These are phyloP conservation scores for Colletotrichum echinochloae DNA, from an alignment of 2,329 filamentous ascomycete species.

Conservation along the genomic window DNA sequence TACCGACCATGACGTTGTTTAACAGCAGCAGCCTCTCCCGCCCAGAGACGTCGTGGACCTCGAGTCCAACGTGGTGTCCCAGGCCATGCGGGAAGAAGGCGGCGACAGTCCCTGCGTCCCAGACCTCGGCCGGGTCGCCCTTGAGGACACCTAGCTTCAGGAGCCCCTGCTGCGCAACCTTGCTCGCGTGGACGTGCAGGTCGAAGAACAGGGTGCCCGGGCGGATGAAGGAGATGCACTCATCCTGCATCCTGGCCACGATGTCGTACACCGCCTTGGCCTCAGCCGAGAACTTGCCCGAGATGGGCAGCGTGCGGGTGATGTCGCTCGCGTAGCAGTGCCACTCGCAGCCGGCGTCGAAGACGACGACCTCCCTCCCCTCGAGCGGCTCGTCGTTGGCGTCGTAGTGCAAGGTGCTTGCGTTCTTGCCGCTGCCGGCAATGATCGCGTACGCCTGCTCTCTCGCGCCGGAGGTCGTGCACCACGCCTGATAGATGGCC, in stretches of 20 bases:
- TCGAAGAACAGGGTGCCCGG: slow-evolving; percentile 78
- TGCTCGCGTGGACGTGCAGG: slow-evolving; percentile 79
- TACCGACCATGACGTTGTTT: slow-evolving; percentile 44
- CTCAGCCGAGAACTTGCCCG: slow-evolving; percentile 75
- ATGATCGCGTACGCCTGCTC: slow-evolving; percentile 91
- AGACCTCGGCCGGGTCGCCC: slow-evolving; percentile 68
- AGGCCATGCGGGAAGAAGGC: slow-evolving; percentile 77
- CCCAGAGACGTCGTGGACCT: slow-evolving; percentile 71
- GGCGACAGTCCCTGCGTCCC: slow-evolving; percentile 63
- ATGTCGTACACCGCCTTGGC: slow-evolving; percentile 80
- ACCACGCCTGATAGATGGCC: slow-evolving; percentile 79
- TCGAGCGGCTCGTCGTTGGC: slow-evolving; percentile 80
- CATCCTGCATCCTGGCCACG: slow-evolving; percentile 83
- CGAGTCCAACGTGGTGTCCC: slow-evolving; percentile 74
- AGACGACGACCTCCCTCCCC: slow-evolving; percentile 78
- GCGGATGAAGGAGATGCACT: slow-evolving; percentile 75
- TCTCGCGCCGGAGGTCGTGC: slow-evolving; percentile 78
- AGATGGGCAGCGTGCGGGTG: slow-evolving; percentile 87
- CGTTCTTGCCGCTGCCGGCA: slow-evolving; percentile 84
- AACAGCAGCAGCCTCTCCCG: slow-evolving; percentile 51
- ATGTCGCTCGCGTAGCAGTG: slow-evolving; percentile 89
- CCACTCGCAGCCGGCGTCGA: slow-evolving; percentile 92
- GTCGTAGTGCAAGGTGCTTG: slow-evolving; percentile 87
- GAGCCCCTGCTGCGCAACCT: slow-evolving; percentile 78
- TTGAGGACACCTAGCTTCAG: slow-evolving; percentile 78